These are phyloP conservation scores for Metschnikowia hibisci DNA, from an alignment of 805 yeast genomes.

Conservation along the genomic window DNA sequence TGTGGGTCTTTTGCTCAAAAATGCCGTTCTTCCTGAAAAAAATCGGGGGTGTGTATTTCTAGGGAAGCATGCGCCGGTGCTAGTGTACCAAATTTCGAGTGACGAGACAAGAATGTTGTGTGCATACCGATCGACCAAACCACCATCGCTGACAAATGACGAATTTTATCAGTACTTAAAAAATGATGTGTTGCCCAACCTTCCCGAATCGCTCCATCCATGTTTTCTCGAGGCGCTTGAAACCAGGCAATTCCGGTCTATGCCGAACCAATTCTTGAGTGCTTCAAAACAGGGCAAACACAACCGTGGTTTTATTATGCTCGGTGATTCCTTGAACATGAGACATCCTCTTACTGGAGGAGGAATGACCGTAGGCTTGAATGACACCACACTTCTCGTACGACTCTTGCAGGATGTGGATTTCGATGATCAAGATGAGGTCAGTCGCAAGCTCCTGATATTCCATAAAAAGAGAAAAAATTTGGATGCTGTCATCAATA, in stretches of 20 bases:
- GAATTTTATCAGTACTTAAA: slow-evolving; percentile 59
- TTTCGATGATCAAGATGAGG: slow-evolving; percentile 53
- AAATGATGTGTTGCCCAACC: slow-evolving; percentile 55
- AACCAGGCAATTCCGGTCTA: slow-evolving; percentile 58
- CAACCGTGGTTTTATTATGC: slow-evolving; percentile 69
- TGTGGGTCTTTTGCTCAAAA: slow-evolving; percentile 71
- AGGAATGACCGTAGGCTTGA: slow-evolving; percentile 97
- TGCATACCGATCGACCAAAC: slow-evolving; percentile 68
- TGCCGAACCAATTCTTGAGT: slow-evolving; percentile 91
- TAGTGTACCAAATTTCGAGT: slow-evolving; percentile 82
- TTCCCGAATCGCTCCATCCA: slow-evolving; percentile 65
- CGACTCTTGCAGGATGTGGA: slow-evolving; percentile 54
- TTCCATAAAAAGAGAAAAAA: slow-evolving; percentile 78
- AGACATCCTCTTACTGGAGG: slow-evolving; percentile 98
- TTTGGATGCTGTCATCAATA: slow-evolving; percentile 81
- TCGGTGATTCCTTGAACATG: slow-evolving; percentile 96
- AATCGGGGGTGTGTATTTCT: slow-evolving; percentile 87
- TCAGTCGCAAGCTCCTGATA: slow-evolving; percentile 53
- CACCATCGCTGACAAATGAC: slow-evolving; percentile 62
- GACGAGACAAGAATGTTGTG: slow-evolving; percentile 84
- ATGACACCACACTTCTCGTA: slow-evolving; percentile 72
- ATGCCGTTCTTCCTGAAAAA: slow-evolving; percentile 72
- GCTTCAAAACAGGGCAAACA: slow-evolving; percentile 57
- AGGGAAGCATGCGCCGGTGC: slow-evolving; percentile 81
- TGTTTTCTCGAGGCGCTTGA: slow-evolving; percentile 64